These are phyloP conservation scores for Exophiala oligosperma DNA, from an alignment of 2,329 filamentous ascomycete genomes.

Conservation along the genomic window DNA sequence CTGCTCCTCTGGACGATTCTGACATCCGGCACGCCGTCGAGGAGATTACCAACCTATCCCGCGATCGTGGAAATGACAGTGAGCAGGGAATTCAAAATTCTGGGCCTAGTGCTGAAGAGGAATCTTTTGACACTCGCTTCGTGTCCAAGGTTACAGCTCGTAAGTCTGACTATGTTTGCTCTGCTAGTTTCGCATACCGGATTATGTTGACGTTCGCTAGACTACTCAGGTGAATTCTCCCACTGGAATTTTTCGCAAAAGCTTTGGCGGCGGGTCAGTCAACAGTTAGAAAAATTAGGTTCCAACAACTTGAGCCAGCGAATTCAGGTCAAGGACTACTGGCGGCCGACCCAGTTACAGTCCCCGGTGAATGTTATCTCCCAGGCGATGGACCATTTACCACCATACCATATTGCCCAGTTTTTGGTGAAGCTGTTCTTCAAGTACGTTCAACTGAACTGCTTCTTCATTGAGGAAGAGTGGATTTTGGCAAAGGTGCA, in stretches of 20 bases:
- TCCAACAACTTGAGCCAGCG: constrained; percentile 4
- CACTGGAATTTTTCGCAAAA: constrained; percentile 56
- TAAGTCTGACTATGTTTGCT: too few relatives aligned
- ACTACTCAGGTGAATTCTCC: constrained; percentile 55
- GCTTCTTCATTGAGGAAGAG: constrained; percentile 48
- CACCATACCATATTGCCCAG: constrained; percentile 49
- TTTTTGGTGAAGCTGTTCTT: constrained; percentile 52
- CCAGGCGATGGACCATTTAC: constrained; percentile 32
- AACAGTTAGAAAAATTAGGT: constrained; percentile 46
- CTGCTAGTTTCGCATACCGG: too few relatives aligned
- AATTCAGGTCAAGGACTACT: constrained; percentile 36
- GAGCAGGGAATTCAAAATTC: too few relatives aligned
- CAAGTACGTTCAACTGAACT: constrained; percentile 50
- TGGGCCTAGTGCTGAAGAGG: too few relatives aligned
- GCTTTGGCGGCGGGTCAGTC: constrained; percentile 40
- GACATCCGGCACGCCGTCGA: too few relatives aligned
- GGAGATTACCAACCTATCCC: too few relatives aligned
- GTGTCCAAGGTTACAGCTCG: too few relatives aligned
- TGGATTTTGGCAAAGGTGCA: constrained; percentile 48
- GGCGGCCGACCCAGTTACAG: constrained; percentile 42
- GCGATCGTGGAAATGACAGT: too few relatives aligned
- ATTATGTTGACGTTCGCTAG: too few relatives aligned
- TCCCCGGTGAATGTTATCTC: constrained; percentile 39
- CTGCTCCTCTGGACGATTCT: too few relatives aligned
- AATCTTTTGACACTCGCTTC: too few relatives aligned